A percentile compares a stretch with the other conserved stretches of the same genome.
phyloP scores from a whole-genome alignment of 1,139 yeast species.

The Taphrina flavorubra region DNA sequence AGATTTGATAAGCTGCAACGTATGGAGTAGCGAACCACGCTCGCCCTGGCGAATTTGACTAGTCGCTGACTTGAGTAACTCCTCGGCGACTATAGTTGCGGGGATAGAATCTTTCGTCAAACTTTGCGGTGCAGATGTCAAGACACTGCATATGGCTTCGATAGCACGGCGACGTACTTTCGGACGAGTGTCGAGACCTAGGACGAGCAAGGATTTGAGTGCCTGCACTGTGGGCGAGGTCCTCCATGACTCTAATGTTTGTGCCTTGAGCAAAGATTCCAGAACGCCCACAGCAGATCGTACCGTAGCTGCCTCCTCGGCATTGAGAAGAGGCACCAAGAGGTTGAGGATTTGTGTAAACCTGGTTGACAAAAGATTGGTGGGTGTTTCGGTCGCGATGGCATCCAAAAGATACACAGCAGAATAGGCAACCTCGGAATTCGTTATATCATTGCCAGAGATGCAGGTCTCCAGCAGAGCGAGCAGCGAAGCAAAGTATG shows the following conservation, averaged over 20 bases:
- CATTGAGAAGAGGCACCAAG: conserved; percentile 77
- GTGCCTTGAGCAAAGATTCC: conserved; percentile 78
- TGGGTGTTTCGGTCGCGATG: conserved; percentile 76
- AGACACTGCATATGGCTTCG: conserved; percentile 72
- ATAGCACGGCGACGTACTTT: conserved; percentile 95
- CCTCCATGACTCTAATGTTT: conserved; percentile 87
- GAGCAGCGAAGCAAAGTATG: conserved; percentile 78
- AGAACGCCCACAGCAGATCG: conserved; percentile 85
- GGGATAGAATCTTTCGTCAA: conserved; percentile 34
- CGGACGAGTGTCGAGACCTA: conserved; percentile 87
- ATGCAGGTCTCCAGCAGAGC: conserved; percentile 37
- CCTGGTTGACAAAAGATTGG: conserved; percentile 68
- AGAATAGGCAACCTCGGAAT: conserved; percentile 69
- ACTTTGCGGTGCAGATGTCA: conserved; percentile 52
- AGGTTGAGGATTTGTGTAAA: conserved; percentile 78
- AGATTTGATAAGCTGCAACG: conserved; percentile 72
- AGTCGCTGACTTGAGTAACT: conserved; percentile 30
- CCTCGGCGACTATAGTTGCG: conserved; percentile 30
- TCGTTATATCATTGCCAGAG: conserved; percentile 61
- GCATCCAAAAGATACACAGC: conserved; percentile 83
- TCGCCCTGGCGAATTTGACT: conserved; percentile 28
- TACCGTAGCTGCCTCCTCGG: conserved; percentile 81
- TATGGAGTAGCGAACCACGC: conserved; percentile 77
- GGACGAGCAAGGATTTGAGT: conserved; percentile 75
- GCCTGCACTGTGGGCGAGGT: conserved; percentile 58